These are phyloP conservation scores for Porphyra umbilicalis DNA, from an alignment of 31 red algal genomes.

Conservation along the genomic window DNA sequence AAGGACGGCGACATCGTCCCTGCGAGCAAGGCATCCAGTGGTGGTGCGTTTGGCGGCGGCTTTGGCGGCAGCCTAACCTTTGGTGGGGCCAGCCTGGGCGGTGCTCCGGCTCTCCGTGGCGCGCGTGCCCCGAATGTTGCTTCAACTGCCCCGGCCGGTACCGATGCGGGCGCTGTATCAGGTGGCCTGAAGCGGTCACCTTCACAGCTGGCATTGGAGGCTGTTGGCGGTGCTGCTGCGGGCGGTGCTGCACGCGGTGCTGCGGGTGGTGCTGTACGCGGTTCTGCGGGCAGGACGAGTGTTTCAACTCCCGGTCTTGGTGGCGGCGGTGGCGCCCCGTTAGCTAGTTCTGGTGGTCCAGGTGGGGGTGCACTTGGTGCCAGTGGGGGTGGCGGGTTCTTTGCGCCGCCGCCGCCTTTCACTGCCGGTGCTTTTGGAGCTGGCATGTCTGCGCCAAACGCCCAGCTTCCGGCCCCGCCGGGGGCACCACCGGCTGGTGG, in stretches of 20 bases:
- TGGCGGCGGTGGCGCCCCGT: neutral
- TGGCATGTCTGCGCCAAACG: neutral
- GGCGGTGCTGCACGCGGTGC: too few relatives aligned
- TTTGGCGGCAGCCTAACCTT: neutral
- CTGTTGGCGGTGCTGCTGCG: neutral
- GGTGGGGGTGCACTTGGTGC: neutral
- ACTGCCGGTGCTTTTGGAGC: neutral
- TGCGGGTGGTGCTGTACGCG: too few relatives aligned
- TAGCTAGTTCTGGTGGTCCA: neutral
- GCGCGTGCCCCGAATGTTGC: neutral
- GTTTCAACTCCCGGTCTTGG: too few relatives aligned
- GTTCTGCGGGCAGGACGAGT: too few relatives aligned
- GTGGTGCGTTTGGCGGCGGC: neutral
- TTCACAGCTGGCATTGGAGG: neutral
- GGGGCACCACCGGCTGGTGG: neutral
- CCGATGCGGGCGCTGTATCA: neutral
- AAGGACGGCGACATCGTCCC: neutral
- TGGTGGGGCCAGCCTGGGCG: neutral
- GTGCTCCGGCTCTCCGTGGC: neutral
- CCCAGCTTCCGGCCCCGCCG: neutral
- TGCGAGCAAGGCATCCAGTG: neutral
- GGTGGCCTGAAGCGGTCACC: neutral
- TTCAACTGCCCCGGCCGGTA: neutral
- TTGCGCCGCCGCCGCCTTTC: neutral
- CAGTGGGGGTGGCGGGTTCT: neutral